Evolutionary conservation across 345 rosid genomes (phyloP).

Genomic region (Gossypium anomalum): DNA sequence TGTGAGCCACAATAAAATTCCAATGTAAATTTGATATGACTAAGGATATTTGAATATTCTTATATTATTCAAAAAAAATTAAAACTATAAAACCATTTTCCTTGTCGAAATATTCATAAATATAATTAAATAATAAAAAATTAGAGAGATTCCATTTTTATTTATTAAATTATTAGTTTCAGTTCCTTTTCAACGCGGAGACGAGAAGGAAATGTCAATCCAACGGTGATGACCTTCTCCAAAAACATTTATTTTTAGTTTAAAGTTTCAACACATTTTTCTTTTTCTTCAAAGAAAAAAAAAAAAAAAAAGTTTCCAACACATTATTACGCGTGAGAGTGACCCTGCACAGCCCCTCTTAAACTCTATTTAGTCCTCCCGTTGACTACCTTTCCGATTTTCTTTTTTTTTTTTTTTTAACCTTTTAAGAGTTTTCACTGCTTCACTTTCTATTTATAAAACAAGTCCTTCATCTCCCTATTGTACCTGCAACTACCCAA

Average conservation of each 20-base stretch:
- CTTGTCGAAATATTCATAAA: no score
- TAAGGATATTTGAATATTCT: neutral
- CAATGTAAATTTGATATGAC: neutral
- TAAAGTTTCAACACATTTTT: no score
- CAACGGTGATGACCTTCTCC: constrained; percentile 5
- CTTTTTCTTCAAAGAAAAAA: neutral
- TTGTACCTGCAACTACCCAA: neutral
- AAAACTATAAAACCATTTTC: neutral
- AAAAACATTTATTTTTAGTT: no score
- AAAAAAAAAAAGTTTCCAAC: neutral
- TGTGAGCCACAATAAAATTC: neutral
- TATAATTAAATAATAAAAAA: no score
- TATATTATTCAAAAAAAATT: no score
- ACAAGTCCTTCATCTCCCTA: neutral
- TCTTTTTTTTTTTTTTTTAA: neutral
- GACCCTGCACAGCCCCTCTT: neutral
- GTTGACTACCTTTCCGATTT: neutral
- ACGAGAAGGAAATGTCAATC: neutral
- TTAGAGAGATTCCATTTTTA: no score
- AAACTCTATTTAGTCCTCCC: neutral
- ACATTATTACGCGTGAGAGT: neutral
- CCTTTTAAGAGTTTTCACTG: neutral
- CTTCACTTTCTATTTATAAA: neutral
- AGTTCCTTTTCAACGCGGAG: neutral
- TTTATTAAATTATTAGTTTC: no score